Base-by-base conservation (phyloP, 2,329 filamentous ascomycete species). In the Camillea tinctor region DNA sequence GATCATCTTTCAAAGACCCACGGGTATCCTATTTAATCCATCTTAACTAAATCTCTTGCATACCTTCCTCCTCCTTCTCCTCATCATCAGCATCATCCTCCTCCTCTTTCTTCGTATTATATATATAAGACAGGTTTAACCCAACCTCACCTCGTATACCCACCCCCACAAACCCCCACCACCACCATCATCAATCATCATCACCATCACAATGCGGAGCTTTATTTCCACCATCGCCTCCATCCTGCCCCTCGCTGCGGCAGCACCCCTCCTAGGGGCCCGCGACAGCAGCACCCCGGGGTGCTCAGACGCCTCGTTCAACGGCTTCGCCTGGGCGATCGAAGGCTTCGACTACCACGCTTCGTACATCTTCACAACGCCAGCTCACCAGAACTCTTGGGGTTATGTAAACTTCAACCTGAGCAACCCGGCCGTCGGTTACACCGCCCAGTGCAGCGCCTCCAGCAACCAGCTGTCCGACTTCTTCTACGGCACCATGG, bases 351-450 rank as follows among this genome's bases (percentile, higher is more conserved):
- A 79, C 69, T 84, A 75, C 74, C 77, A 80, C 69, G 77, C 77
- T n/a, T 76, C 73, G 11, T 81, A 79, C 69, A 70, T 74, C 68
- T 84, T 82, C 74, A 75, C 74, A 17, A 84, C 80, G 1, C 81
- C 82, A 0, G 74, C 81, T 3, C 82, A 84, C 72, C 80, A 83
- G 63, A 80, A 78, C 69, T 76, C 76, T 1, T 76, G 71, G 71
- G 82, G 81, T 54, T 74, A 75, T 60, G 76, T 80, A 62, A 74
- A 73, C 68, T 84, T 84, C 73, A 80, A 77, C 62, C 72, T 84
- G n/a, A 67, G 71, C 57, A 84, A 83, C 76, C 73, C 77, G 15
- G 79, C 74, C 30, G 65, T 81, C 44, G 64, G 71, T 48, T 74
- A 76, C 62, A 66, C 63, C 21, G 69, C 74, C 8, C 54, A 62